Percentiles rank a stretch among this genome's conserved stretches.
These are phyloP conservation scores for Clavulina sp. DNA, from an alignment of 768 basidiomycete species.

Conservation along the genomic window DNA sequence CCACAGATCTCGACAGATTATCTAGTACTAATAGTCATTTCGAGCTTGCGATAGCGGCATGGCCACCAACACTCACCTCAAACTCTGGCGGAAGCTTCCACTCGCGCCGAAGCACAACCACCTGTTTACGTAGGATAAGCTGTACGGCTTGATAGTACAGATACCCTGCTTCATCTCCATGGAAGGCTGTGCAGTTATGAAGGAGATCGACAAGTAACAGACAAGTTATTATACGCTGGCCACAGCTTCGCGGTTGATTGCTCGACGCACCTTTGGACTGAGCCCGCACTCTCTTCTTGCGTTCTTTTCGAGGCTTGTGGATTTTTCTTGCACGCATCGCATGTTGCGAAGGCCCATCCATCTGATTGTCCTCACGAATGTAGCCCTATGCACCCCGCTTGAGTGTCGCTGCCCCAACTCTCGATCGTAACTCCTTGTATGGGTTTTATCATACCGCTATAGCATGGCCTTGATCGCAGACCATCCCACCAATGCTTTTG, in stretches of 20 bases:
- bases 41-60: not conserved
- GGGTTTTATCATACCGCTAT: no score
- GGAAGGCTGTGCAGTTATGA: no score
- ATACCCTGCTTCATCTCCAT: constrained; percentile 59
- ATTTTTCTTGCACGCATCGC: no score
- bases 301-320: no score
- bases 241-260: not conserved
- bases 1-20: constrained; percentile 69
- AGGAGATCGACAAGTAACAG: no score
- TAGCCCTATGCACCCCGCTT: no score
- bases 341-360: no score
- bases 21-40: constrained; percentile 31
- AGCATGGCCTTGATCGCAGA: no score
- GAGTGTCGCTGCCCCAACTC: no score
- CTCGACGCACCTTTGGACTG: constrained; percentile 40
- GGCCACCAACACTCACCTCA: constrained; percentile 33
- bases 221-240: not conserved
- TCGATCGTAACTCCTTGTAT: no score
- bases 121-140: constrained; percentile 59
- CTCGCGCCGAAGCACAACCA: constrained; percentile 34
- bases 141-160: constrained; percentile 78
- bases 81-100: constrained; percentile 71
- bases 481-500: no score
- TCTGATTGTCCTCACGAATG: no score
- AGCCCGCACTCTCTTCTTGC: constrained; percentile 30